Conservation (phyloP, 805 yeast genomes). For the Saccharomyces eubayanus region DNA sequence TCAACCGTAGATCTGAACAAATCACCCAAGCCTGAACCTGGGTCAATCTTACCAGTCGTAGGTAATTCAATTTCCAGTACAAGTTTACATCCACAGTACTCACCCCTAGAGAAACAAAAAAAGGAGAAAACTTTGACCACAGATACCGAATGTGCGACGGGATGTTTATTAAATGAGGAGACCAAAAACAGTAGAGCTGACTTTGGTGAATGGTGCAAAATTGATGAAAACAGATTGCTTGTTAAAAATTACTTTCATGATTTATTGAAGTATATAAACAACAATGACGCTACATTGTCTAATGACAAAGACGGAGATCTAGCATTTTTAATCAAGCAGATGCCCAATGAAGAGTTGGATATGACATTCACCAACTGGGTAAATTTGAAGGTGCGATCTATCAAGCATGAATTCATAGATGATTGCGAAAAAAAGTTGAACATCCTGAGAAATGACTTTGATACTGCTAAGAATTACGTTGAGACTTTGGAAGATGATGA, state of each 20-base stretch:
- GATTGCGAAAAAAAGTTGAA: conserved; percentile 47
- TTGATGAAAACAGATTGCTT: conserved; percentile 12
- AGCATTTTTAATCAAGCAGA: conserved; percentile 53
- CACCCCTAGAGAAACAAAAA: not conserved
- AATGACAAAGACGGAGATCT: conserved; percentile 62
- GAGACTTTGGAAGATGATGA: conserved; percentile 12
- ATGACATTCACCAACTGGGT: conserved; percentile 73
- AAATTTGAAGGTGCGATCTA: conserved; percentile 37
- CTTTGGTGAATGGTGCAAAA: not conserved
- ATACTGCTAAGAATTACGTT: conserved; percentile 5
- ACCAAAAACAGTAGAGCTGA: no score
- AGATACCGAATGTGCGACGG: not conserved
- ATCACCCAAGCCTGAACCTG: not conserved
- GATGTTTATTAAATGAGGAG: not conserved
- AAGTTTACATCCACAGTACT: not conserved
- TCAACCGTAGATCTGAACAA: conserved; percentile 1
- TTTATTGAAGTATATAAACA: conserved; percentile 21
- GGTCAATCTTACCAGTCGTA: not conserved
- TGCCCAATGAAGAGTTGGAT: conserved; percentile 61
- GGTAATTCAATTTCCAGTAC: not conserved
- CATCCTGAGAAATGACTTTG: conserved; percentile 28
- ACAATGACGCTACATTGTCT: conserved; percentile 19
- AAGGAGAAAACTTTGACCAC: not conserved
- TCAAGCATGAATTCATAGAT: conserved; percentile 40
- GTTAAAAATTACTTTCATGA: conserved; percentile 21